Evolutionary conservation across 164 flowering plant species (phyloP), one percentile per base, ranked within the genome.

Genomic region (Sedum album): DNA sequence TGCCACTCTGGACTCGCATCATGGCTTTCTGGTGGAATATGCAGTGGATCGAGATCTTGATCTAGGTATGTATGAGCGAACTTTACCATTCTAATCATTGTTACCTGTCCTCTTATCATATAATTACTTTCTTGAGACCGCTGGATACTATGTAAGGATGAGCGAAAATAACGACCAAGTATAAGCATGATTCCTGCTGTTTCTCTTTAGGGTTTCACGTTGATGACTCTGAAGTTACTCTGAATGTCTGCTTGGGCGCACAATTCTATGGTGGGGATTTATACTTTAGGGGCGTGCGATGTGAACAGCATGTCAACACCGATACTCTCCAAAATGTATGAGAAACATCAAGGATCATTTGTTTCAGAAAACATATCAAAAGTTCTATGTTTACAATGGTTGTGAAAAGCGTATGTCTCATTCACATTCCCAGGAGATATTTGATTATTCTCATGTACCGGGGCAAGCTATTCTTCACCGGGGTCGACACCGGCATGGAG

Each of bases 401-500:
- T 17, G 26, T 11, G 31, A 26, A 14, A 9, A 9, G 31, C 9
- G 31, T 26, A 10, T 26, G 13, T 26, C 57, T 51, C 21, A 9
- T 51, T 4, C 10, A 1, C 31, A 25, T 72, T 71, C 17, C 23
- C 68, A 94, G 98, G 98, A 94, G 79, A 75, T 84, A 61, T 80
- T 86, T 0, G 93, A 94, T 72, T 94, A 94, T 73, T 70, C 80
- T 42, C 97, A 94, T 80, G 85, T 87, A 14, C 92, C 92, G 5
- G 99, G 99, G 30, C 83, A 69, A 72, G 99, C 96, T 26, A 81
- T 90, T 76, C 88, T 94, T 73, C 99, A 94, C 79, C 87, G 92
- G 76, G 99, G 99, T 57, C 91, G 96, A 65, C 96, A 94, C 72
- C 82, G 99, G 65, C 99, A 94, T 85, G 99, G 99, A 74, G 99